Evolutionary conservation across 345 rosid species (phyloP), one percentile per base, ranked within the genome.

Genomic region (Salix suchowensis): DNA sequence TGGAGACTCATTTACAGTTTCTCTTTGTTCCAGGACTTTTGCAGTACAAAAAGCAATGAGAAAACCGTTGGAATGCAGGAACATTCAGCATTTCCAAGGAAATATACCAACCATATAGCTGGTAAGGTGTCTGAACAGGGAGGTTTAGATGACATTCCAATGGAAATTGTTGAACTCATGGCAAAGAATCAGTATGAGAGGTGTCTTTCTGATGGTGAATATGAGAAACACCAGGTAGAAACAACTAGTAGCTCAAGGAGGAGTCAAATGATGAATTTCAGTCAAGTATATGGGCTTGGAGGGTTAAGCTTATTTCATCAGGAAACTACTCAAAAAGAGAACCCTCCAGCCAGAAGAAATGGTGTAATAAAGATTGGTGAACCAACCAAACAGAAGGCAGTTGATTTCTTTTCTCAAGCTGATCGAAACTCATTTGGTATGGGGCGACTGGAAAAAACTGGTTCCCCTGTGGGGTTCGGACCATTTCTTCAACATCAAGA

Each of bases 111-210:
- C 58, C 84, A 85, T 66, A 79, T 55, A 80, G 83, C 82, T 73
- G 91, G 80, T 78, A 85, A 76, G 65, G 77, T 71, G 7, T 54
- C 85, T 74, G 98, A 92, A 73, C 90, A 80, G 73, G 88, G 83
- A 79, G 74, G 68, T 81, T 71, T 48, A 42, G 99, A 93, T 87
- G 99, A 96, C 78, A 89, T 90, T 76, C 94, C 97, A 18, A 91
- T 92, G 98, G 99, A 92, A 79, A 92, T 96, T 71, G 98, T 87
- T 34, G 98, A 96, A 83, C 93, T 92, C 79, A 88, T 92, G 94
- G 97, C 99, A 76, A 92, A 88, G 84, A 83, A 88, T 86, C 98
- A 92, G 78, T 90, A 89, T 66, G 99, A 92, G 84, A 88, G 92
- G 84, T 86, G 93, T 80, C 96, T 88, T 74, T 90, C 94, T 21